A percentile compares a stretch with the other conserved stretches of the same genome.
Evolutionary conservation across 2,329 filamentous ascomycete species (phyloP).

Genomic region (Fusarium heterosporum): DNA sequence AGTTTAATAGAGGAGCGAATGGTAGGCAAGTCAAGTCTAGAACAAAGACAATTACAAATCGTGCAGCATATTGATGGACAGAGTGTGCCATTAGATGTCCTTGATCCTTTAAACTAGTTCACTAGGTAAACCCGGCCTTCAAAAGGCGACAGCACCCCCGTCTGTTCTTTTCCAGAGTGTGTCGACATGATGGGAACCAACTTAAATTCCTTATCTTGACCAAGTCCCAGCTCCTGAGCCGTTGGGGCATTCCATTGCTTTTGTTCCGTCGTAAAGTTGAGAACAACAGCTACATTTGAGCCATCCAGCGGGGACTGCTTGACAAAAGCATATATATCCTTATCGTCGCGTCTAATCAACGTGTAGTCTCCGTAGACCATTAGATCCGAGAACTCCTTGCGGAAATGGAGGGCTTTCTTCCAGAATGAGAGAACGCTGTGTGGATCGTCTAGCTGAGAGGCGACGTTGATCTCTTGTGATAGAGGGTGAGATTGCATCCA

Average conservation of each 20-base stretch:
- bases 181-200: slow-evolving; percentile 49
- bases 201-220: slow-evolving; percentile 11
- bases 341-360: slow-evolving; percentile 41
- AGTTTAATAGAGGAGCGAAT: too few species aligned
- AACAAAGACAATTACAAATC: too few species aligned
- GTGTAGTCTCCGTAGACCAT: slow-evolving; percentile 53
- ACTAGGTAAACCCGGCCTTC: slow-evolving; percentile 51
- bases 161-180: slow-evolving; percentile 31
- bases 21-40: too few species aligned
- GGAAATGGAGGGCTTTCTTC: slow-evolving; percentile 48
- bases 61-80: too few species aligned
- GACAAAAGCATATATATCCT: slow-evolving; percentile 46
- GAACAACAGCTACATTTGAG: slow-evolving; percentile 45
- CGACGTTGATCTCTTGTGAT: slow-evolving; percentile 63
- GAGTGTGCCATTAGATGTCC: too few species aligned
- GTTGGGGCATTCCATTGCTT: slow-evolving; percentile 44
- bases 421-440: slow-evolving; percentile 53
- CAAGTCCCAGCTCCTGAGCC: slow-evolving; percentile 42
- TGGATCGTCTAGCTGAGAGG: slow-evolving; percentile 60
- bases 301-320: slow-evolving; percentile 46
- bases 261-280: slow-evolving; percentile 50
- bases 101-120: slow-evolving; percentile 1
- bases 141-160: slow-evolving; percentile 42
- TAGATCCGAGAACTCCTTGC: slow-evolving; percentile 50
- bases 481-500: slow-evolving; percentile 53